Evolutionary conservation across 2,329 filamentous ascomycete genomes (phyloP).

Genomic region (Harringtonia lauricola): DNA sequence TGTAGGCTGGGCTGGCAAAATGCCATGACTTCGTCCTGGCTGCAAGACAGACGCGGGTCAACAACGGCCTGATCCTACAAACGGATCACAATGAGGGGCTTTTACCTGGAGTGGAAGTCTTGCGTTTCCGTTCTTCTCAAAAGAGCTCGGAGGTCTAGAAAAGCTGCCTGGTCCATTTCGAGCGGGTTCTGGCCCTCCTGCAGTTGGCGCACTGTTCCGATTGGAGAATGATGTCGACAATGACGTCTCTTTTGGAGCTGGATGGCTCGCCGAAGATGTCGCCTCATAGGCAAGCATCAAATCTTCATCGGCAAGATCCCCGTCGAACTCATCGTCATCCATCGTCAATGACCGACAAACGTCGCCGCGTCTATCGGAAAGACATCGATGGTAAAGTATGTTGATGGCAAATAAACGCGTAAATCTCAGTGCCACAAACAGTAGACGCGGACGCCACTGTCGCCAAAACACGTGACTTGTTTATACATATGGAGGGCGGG

Average conservation of each 20-base stretch:
- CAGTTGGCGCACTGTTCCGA: background rate
- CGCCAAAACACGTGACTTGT: constrained; percentile 11
- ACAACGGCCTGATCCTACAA: no score
- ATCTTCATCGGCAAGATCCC: constrained; percentile 55
- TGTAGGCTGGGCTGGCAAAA: background rate
- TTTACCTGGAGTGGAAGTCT: no score
- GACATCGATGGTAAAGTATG: background rate
- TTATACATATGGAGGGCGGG: background rate
- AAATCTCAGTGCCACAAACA: background rate
- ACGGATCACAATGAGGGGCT: no score
- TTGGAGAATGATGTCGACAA: background rate
- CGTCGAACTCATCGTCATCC: constrained; percentile 53
- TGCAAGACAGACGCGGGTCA: background rate
- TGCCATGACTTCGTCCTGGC: no score
- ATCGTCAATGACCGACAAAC: background rate
- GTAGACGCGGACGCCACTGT: constrained; percentile 1
- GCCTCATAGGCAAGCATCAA: constrained; percentile 42
- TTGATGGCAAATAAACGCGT: no score
- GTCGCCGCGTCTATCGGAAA: background rate
- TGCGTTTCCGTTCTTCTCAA: no score
- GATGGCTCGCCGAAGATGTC: constrained; percentile 2
- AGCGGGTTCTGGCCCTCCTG: background rate
- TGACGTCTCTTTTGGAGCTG: background rate
- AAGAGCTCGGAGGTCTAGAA: background rate
- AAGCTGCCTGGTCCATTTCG: background rate